A percentile compares a stretch with the other conserved stretches of the same genome.
Conservation (phyloP, 352 stramenopile genomes). For the Phytophthora sp. region DNA sequence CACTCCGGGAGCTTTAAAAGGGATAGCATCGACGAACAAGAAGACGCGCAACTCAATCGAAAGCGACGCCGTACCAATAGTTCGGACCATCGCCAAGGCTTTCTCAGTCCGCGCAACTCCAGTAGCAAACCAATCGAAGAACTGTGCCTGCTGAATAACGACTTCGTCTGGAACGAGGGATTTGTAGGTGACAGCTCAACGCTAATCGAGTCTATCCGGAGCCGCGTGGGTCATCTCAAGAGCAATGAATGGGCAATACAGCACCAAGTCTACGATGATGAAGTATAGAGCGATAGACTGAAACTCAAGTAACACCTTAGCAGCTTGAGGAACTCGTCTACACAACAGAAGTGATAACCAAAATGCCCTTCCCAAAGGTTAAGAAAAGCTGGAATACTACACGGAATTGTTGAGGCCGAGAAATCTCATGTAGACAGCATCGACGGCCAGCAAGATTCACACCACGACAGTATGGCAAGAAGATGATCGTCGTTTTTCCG, state of each 20-base stretch:
- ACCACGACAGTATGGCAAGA: conserved; percentile 1
- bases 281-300: conserved; percentile 55
- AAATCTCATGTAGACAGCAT: background rate
- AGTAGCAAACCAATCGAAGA: conserved; percentile 43
- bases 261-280: conserved; percentile 85
- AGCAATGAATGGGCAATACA: conserved; percentile 71
- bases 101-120: background rate
- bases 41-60: background rate
- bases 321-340: conserved; percentile 6
- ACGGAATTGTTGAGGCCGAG: too few relatives aligned
- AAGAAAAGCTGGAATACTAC: conserved; percentile 8
- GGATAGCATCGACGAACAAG: conserved; percentile 1
- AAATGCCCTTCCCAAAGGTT: conserved; percentile 8
- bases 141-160: conserved; percentile 76
- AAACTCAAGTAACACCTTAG: conserved; percentile 16
- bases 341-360: background rate
- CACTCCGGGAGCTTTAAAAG: conserved; percentile 1
- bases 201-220: conserved; percentile 39
- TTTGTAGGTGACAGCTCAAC: conserved; percentile 27
- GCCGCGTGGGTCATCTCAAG: conserved; percentile 48
- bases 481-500: background rate
- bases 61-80: conserved; percentile 45
- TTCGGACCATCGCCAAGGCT: conserved; percentile 7
- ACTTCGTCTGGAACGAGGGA: conserved; percentile 45
- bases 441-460: conserved; percentile 3